Base-by-base conservation (phyloP, 345 rosid species). In the Lepidium didymum region DNA sequence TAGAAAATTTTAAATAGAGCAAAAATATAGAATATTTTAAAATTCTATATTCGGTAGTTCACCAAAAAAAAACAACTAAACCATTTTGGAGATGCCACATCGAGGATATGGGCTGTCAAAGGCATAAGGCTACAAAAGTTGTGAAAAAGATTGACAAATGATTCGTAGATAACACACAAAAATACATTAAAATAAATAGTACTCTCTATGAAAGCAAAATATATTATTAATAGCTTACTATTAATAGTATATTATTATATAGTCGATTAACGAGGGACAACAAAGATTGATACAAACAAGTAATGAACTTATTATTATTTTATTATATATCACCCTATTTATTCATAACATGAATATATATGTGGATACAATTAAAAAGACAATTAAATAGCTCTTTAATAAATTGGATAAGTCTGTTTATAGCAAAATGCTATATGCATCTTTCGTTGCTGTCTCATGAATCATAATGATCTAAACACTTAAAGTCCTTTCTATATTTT, bases 401-500 rank as follows among this genome's bases (percentile, higher is more conserved):
- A 43, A 51, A 31, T 7, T 66, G 12, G 63, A 59, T 25, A 40
- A 36, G 49, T 44, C 73, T 67, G 62, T 42, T 43, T 67, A 52
- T 52, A 53, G 73, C 62, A 53, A 67, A 64, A 60, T 59, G 69
- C 29, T 74, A 67, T 68, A 74, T 67, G 51, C 37, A 67, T 74
- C 73, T 67, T 67, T 74, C 69, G 72, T 61, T 44, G 72, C 36
- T 67, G 69, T 67, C 64, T 67, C 77, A 74, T 60, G 77, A 59
- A 67, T 74, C 66, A 73, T 65, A 14, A 53, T 53, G 50, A 43
- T 73, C 41, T 33, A 29, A 29, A 29, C 33, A 29, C 33, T 29
- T 29, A 29, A 29, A 50, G 62, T 38, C 29, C 23, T 51, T 50
- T 29, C 7, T 73, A 34, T 33, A 6, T 18, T 37, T 54, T 63